Conservation (phyloP, 2,329 filamentous ascomycete genomes). For the Penicillium sp. region DNA sequence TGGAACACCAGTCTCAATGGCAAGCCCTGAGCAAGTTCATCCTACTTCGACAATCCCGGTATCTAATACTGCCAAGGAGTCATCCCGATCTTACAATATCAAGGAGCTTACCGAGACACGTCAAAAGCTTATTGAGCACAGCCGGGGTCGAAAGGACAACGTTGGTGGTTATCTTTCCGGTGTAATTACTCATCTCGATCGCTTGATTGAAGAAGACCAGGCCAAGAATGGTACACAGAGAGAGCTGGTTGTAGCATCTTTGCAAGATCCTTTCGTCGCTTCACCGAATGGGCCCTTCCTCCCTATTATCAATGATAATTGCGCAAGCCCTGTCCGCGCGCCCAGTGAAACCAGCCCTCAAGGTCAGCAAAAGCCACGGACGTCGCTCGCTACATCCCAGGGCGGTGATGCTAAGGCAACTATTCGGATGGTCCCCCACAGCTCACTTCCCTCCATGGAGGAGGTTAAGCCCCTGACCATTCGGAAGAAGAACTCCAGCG, state of each 20-base stretch:
- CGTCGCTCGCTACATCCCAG: not conserved
- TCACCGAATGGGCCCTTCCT: slow-evolving; percentile 33
- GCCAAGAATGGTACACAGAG: slow-evolving; percentile 4
- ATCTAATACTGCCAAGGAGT: slow-evolving; percentile 40
- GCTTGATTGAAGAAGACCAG: slow-evolving; percentile 51
- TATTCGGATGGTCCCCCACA: slow-evolving; percentile 58
- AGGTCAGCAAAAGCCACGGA: slow-evolving; percentile 12
- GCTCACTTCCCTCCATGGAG: slow-evolving; percentile 47
- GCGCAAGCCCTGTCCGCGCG: slow-evolving; percentile 18
- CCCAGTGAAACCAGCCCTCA: slow-evolving; percentile 14
- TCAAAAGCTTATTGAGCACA: slow-evolving; percentile 55
- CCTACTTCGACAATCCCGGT: slow-evolving; percentile 30
- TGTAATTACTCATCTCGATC: slow-evolving; percentile 61
- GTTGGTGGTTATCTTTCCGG: slow-evolving; percentile 56
- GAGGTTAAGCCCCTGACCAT: slow-evolving; percentile 56
- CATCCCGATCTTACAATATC: slow-evolving; percentile 53
- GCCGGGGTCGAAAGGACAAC: slow-evolving; percentile 45
- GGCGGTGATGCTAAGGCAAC: slow-evolving; percentile 43
- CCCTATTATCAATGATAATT: slow-evolving; percentile 55
- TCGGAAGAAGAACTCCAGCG: slow-evolving; percentile 45
- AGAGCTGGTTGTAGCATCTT: slow-evolving; percentile 7
- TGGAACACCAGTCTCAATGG: slow-evolving; percentile 46
- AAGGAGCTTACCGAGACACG: slow-evolving; percentile 60
- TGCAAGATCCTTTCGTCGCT: slow-evolving; percentile 21
- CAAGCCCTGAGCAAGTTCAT: slow-evolving; percentile 28